Conservation (phyloP, 441 rosid genomes). For the Gossypium gossypioides region DNA sequence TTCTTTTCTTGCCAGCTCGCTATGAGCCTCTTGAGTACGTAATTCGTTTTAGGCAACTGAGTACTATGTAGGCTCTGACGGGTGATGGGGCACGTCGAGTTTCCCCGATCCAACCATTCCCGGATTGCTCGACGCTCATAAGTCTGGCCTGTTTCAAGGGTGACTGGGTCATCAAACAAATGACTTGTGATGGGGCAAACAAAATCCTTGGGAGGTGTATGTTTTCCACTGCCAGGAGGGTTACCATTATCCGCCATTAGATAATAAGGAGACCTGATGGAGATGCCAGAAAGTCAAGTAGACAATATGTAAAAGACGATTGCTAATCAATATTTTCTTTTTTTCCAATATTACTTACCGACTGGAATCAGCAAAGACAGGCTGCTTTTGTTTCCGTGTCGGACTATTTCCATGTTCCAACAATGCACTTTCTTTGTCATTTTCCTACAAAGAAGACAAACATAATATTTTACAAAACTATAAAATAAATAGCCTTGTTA, state of each 20-base stretch:
- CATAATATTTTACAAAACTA: slow-evolving; percentile 13
- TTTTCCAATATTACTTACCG: slow-evolving; percentile 27
- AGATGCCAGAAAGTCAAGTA: slow-evolving; percentile 19
- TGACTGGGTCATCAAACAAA: slow-evolving; percentile 56
- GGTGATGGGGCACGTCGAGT: slow-evolving; percentile 64
- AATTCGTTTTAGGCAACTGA: slow-evolving; percentile 56
- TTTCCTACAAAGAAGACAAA: slow-evolving; percentile 36
- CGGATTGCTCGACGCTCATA: slow-evolving; percentile 61
- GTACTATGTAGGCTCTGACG: slow-evolving; percentile 48
- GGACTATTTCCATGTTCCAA: slow-evolving; percentile 21
- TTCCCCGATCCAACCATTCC: slow-evolving; percentile 67
- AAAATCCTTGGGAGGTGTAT: slow-evolving; percentile 57
- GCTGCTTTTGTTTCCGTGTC: slow-evolving; percentile 27
- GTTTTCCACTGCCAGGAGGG: slow-evolving; percentile 34
- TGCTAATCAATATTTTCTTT: slow-evolving; percentile 3
- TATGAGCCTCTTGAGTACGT: slow-evolving; percentile 62
- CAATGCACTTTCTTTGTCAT: slow-evolving; percentile 29
- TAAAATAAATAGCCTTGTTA: slow-evolving; percentile 23
- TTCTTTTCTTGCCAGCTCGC: slow-evolving; percentile 54
- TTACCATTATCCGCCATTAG: slow-evolving; percentile 40
- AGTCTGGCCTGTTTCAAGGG: slow-evolving; percentile 78
- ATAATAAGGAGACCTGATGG: slow-evolving; percentile 26
- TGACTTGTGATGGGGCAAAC: slow-evolving; percentile 67
- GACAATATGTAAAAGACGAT: slow-evolving; percentile 13
- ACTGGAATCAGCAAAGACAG: slow-evolving; percentile 28